Conservation (phyloP, 2,329 filamentous ascomycete species). For the Tolypocladium capitatum region DNA sequence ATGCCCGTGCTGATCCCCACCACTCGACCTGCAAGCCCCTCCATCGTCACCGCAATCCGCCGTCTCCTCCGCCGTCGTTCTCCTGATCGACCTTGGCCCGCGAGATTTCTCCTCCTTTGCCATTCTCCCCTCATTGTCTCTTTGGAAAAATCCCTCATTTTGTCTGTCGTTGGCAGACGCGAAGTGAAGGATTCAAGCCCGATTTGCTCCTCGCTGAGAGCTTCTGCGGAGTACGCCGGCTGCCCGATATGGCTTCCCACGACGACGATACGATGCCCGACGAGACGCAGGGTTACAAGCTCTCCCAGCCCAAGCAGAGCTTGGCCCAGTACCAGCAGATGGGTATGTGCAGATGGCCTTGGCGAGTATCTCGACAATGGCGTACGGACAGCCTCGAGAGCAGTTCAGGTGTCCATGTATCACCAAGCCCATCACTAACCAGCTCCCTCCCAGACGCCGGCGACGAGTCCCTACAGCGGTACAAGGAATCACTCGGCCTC, state of each 20-base stretch:
- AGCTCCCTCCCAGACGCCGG: constrained; percentile 38
- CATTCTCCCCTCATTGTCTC: not conserved
- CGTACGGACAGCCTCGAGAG: not conserved
- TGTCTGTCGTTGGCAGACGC: not conserved
- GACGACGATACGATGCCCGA: constrained; percentile 76
- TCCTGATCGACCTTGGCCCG: constrained; percentile 4
- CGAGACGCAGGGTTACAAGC: constrained; percentile 92
- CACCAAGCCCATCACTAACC: not conserved
- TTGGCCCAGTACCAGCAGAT: constrained; percentile 89
- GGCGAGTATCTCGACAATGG: not conserved
- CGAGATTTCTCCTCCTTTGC: not conserved
- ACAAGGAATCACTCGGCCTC: constrained; percentile 93
- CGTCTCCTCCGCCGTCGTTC: not conserved
- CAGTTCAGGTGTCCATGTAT: too few species aligned
- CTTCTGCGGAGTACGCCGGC: constrained; percentile 1
- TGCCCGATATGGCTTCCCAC: constrained; percentile 48
- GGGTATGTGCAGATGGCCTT: constrained; percentile 43
- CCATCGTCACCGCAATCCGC: constrained; percentile 20
- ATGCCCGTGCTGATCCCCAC: constrained; percentile 2
- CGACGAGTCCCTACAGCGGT: constrained; percentile 91
- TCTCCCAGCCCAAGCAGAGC: constrained; percentile 92
- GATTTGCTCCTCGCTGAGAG: not conserved
- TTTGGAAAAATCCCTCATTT: not conserved
- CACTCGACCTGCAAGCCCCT: constrained; percentile 11
- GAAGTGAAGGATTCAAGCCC: not conserved